Conservation (phyloP, 305 asterid species). For the Salvia sclarea region DNA sequence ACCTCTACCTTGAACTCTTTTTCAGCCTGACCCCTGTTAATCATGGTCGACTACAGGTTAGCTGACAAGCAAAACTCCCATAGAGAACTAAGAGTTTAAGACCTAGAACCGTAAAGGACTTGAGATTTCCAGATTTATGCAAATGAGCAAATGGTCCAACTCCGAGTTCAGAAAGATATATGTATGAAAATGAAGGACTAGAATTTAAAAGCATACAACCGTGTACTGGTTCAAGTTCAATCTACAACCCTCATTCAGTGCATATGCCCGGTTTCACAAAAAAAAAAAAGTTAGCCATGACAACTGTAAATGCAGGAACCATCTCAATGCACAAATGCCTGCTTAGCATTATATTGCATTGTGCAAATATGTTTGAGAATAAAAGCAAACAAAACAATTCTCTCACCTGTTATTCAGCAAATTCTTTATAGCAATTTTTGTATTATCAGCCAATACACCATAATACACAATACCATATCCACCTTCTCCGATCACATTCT, state of each 20-base stretch:
- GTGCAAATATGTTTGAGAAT: background rate
- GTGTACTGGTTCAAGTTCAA: background rate
- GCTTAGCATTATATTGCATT: background rate
- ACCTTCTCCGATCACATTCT: constrained; percentile 65
- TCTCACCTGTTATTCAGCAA: constrained; percentile 52
- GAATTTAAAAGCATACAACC: background rate
- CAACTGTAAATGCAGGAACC: background rate
- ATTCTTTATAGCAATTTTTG: constrained; percentile 55
- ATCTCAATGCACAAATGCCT: background rate
- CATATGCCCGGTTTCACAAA: background rate
- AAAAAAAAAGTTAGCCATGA: background rate
- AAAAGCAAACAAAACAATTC: constrained; percentile 16
- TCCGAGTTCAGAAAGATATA: background rate
- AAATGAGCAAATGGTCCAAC: background rate
- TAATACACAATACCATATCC: constrained; percentile 63
- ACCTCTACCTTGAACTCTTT: constrained; percentile 61
- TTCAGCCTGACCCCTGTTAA: constrained; percentile 64
- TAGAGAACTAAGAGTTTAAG: constrained; percentile 8
- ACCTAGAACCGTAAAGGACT: background rate
- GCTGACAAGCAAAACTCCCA: constrained; percentile 6
- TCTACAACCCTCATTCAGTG: background rate
- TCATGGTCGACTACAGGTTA: constrained; percentile 12
- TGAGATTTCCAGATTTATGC: background rate
- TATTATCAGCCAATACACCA: constrained; percentile 47
- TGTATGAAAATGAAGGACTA: background rate